Evolutionary conservation across 1,139 yeast species (phyloP), one percentile per base, ranked within the genome.

Genomic region (Scheffersomyces stambukii): DNA sequence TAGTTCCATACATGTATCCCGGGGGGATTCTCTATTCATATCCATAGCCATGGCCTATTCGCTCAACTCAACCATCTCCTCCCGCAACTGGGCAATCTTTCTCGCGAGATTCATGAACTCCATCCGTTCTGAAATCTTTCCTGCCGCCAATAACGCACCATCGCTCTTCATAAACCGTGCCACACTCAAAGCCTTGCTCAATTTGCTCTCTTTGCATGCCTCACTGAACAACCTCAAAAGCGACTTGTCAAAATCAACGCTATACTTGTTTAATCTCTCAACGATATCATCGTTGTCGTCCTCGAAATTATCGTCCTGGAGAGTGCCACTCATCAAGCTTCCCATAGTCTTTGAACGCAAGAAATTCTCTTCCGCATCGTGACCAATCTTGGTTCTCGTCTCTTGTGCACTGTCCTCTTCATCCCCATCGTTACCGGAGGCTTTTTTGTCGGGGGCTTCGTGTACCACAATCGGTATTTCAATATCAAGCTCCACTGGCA

Each of bases 71-170:
- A 57, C 68, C 45, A 66, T 49, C 5, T 51, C 60, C 32, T 82
- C 93, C 44, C 88, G 66, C 27, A 82, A 55, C 41, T 75, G 74
- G 35, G 74, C 77, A 34, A 89, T 79, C 48, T 75, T 77, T 34
- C 72, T 75, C 1, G 86, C 88, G 43, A 91, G 60, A 6, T 69
- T 63, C 21, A 70, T 57, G 50, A 80, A 67, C 31, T 81, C 88
- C 47, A 83, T 76, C 42, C 95, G 72, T 44, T 83, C 83, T 1
- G 95, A 85, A 35, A 91, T 83, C 55, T 82, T 82, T 14, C 75
- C 64, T 1, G 96, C 96, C 0, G 96, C 96, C 34, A 71, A 72
- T 38, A 89, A 60, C 5, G 95, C 95, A 42, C 81, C 77, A 39
- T 81, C 89, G 38, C 78, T 81, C 43, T 77, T 75, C 44, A 91